Conservation (phyloP, 345 rosid genomes). For the Gossypium bickii region DNA sequence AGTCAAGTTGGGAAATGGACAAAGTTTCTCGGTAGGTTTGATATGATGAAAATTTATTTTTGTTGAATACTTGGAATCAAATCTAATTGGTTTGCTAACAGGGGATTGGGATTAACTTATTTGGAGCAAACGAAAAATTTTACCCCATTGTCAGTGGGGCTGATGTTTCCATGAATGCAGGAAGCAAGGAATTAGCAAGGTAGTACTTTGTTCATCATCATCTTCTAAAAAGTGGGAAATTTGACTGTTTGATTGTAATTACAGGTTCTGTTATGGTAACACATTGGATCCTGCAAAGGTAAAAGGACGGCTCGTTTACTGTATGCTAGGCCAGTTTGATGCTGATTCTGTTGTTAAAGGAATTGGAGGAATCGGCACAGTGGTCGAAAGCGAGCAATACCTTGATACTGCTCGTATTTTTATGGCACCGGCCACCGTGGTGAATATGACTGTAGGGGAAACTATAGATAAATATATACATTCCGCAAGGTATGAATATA, state of each 20-base stretch:
- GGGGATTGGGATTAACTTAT: conserved; percentile 68
- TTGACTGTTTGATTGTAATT: not conserved
- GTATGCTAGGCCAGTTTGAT: conserved; percentile 44
- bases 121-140: conserved; percentile 44
- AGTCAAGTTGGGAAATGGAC: conserved; percentile 63
- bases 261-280: conserved; percentile 53
- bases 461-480: conserved; percentile 50
- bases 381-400: conserved; percentile 40
- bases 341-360: conserved; percentile 60
- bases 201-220: conserved; percentile 14
- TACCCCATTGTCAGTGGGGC: conserved; percentile 74
- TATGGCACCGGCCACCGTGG: conserved; percentile 77
- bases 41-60: not conserved
- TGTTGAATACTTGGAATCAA: not conserved
- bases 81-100: conserved; percentile 9
- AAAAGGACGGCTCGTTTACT: conserved; percentile 62
- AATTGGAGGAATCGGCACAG: conserved; percentile 59
- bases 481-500: conserved; percentile 44
- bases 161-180: conserved; percentile 46
- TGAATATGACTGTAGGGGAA: conserved; percentile 46
- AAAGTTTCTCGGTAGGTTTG: conserved; percentile 41
- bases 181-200: conserved; percentile 40
- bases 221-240: not conserved
- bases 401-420: conserved; percentile 72
- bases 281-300: conserved; percentile 64